Base-by-base conservation (phyloP, 164 flowering plant species). In the Sextonia rubra region DNA sequence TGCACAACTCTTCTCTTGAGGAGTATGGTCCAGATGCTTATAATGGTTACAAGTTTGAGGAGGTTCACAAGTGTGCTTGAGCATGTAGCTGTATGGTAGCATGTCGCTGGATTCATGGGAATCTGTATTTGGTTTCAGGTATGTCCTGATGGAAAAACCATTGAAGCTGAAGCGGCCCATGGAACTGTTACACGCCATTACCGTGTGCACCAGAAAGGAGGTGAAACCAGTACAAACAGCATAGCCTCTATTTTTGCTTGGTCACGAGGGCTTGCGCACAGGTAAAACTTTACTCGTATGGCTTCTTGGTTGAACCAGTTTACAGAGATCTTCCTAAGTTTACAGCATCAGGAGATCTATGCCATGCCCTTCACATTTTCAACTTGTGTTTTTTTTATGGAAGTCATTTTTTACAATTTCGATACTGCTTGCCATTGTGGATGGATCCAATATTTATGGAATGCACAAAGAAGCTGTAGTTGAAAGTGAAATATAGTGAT, bases 211-310 rank as follows among this genome's bases (percentile, higher is more conserved):
- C 98, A 95, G 79, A 92, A 90, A 76, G 98, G 98, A 49, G 99
- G 98, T 77, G 98, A 95, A 85, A 95, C 99, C 32, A 95, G 99
- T 82, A 95, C 99, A 61, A 95, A 95, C 76, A 95, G 99, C 85
- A 92, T 95, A 64, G 99, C 99, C n/a, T 95, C 99, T 27, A 95
- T 95, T 69, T 95, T 95, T 86, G 99, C 99, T 72, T 95, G 99
- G 99, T 81, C 99, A 20, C 82, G 97, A 55, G 99, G 99, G 23
- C 98, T 95, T 75, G 91, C 96, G 48, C 99, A 95, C 80, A 88
- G 98, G 99, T 91, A 75, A 25, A 7, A 6, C 14, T 15, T 20
- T 52, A 52, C 58, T 52, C 0, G 15, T 52, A 20, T 17, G 4
- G 58, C 58, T 4, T 52, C 58, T 20, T 17, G n/a, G n/a, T 52